phyloP scores from a whole-genome alignment of 2,329 filamentous ascomycete species.

The Fusarium mangiferae region DNA sequence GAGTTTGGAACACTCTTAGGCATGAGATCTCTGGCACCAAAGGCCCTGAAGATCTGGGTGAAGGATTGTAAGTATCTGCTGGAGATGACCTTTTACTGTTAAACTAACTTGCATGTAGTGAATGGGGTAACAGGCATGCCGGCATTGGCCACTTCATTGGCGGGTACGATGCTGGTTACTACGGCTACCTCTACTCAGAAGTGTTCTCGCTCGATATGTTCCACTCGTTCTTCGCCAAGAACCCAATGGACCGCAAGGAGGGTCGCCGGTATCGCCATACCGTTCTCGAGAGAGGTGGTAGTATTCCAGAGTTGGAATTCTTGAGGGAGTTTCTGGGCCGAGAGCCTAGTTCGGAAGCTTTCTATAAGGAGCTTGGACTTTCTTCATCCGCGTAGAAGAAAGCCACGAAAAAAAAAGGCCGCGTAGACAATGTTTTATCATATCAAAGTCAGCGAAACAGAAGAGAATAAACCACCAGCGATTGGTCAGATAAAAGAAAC shows the following conservation, averaged over 20 bases:
- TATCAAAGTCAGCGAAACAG: neutral
- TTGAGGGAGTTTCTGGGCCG: slow-evolving; percentile 82
- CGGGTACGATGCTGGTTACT: slow-evolving; percentile 88
- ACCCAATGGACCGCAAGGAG: slow-evolving; percentile 81
- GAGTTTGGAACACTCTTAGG: slow-evolving; percentile 78
- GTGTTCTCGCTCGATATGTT: slow-evolving; percentile 92
- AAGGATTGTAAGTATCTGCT: slow-evolving; percentile 58
- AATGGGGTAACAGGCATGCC: slow-evolving; percentile 81
- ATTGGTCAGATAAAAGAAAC: neutral
- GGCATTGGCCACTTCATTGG: slow-evolving; percentile 86
- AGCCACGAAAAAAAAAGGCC: neutral
- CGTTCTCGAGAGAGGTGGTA: slow-evolving; percentile 81
- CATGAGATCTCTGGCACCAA: slow-evolving; percentile 78
- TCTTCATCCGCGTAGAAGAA: slow-evolving; percentile 24
- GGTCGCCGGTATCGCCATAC: slow-evolving; percentile 81
- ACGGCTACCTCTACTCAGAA: slow-evolving; percentile 78
- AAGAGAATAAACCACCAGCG: slow-evolving; percentile 1
- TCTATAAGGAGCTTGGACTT: slow-evolving; percentile 79
- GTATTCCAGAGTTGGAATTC: slow-evolving; percentile 83
- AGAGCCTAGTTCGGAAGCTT: slow-evolving; percentile 80
- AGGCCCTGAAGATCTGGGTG: slow-evolving; percentile 74
- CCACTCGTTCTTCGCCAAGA: slow-evolving; percentile 78
- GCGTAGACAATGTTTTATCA: neutral
- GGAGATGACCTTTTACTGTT: neutral
- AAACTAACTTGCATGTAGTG: slow-evolving; percentile 53